Conservation (phyloP, 2,329 filamentous ascomycete species). For the Monilinia vaccinii-corymbosi region DNA sequence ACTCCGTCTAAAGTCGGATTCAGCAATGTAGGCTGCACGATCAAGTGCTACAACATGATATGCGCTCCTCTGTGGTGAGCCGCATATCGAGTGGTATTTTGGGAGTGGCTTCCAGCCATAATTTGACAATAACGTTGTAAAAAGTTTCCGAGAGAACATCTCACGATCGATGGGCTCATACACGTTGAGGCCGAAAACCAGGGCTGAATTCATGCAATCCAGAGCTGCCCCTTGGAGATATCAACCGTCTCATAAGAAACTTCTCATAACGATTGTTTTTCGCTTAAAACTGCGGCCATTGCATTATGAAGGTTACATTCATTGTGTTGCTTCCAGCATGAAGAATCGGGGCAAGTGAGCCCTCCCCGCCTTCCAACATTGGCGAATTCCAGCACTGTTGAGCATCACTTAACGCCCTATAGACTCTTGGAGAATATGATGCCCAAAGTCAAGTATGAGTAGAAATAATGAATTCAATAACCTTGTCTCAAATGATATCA, state of each 20-base stretch:
- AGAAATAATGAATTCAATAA: not conserved
- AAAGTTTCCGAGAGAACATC: not conserved
- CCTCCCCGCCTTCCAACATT: not conserved
- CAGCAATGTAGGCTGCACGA: not conserved
- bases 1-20: not conserved
- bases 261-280: not conserved
- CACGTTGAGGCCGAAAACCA: not conserved
- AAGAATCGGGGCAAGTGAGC: not conserved
- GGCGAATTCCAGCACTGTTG: not conserved
- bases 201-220: not conserved
- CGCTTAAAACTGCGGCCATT: no score
- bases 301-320: no score
- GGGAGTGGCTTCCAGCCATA: not conserved
- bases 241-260: no score
- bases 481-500: not conserved
- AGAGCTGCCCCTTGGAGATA: not conserved
- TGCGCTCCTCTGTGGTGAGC: not conserved
- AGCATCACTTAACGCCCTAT: not conserved
- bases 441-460: not conserved
- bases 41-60: not conserved
- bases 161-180: not conserved
- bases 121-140: not conserved
- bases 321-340: no score
- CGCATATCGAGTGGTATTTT: not conserved
- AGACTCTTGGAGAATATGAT: not conserved